A percentile compares a stretch with the other conserved stretches of the same genome.
These are phyloP conservation scores for Termitomyces sp. DNA, from an alignment of 768 basidiomycete species.

Conservation along the genomic window DNA sequence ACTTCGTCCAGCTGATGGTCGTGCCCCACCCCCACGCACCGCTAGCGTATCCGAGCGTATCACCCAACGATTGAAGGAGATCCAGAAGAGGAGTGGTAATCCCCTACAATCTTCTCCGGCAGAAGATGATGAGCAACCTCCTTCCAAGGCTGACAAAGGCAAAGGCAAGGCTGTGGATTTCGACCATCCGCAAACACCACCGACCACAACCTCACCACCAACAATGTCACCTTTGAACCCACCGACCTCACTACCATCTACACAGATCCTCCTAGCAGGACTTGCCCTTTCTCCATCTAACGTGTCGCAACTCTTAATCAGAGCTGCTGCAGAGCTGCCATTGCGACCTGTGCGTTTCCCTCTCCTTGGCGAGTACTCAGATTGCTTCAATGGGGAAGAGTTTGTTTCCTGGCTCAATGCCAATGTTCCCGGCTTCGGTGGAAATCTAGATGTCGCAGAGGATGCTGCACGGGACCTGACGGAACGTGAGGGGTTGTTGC, in stretches of 20 bases:
- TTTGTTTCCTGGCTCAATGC: slow-evolving; percentile 80
- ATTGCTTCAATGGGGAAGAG: slow-evolving; percentile 86
- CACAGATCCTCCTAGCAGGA: slow-evolving; percentile 70
- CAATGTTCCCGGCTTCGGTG: slow-evolving; percentile 73
- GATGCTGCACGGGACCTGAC: slow-evolving; percentile 62
- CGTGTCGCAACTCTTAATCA: slow-evolving; percentile 62
- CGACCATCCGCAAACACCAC: slow-evolving; percentile 21
- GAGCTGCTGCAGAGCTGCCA: slow-evolving; percentile 68
- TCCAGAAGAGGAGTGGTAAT: slow-evolving; percentile 53
- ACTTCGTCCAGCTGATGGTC: slow-evolving; percentile 51
- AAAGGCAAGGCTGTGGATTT: slow-evolving; percentile 60
- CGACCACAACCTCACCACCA: slow-evolving; percentile 47
- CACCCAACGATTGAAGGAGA: slow-evolving; percentile 72
- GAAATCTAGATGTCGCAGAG: slow-evolving; percentile 73
- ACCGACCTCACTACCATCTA: slow-evolving; percentile 30
- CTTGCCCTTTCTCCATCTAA: slow-evolving; percentile 58
- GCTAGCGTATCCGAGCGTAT: slow-evolving; percentile 87
- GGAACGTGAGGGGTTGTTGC: slow-evolving; percentile 52
- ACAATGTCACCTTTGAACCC: slow-evolving; percentile 58
- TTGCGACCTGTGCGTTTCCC: slow-evolving; percentile 71
- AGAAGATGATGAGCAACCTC: slow-evolving; percentile 28
- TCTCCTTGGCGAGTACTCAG: slow-evolving; percentile 76
- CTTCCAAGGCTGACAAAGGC: slow-evolving; percentile 75
- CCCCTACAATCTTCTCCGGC: slow-evolving; percentile 24
- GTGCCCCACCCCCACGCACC: slow-evolving; percentile 53